Base-by-base conservation (phyloP, 139 green algal genomes). In the Chlorella sorokiniana region DNA sequence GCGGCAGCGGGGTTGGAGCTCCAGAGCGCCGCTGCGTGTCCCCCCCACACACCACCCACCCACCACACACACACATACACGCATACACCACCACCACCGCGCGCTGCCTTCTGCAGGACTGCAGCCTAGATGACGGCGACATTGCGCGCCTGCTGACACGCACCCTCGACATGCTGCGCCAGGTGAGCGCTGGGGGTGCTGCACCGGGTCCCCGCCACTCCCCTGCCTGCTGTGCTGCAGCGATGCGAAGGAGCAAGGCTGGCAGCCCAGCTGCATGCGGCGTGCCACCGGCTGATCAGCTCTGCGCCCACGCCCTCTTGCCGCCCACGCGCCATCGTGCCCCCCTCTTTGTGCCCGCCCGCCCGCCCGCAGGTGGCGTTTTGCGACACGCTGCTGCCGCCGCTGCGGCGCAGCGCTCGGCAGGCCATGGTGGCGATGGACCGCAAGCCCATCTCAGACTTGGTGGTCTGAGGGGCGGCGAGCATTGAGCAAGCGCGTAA, bases 121-220 rank as follows among this genome's bases (percentile, higher is more conserved):
- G 84, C 59, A 85, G 69, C 38, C 68, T 98, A 67, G 94, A 98
- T 69, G 94, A 96, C 54, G 94, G 94, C 1, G 94, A 98, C 84
- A 84, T 98, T 40, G 93, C 92, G 7, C 86, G 94, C 7, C 87
- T 98, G 70, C 87, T 98, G 44, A 91, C 87, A 10, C 87, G 94
- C 71, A 95, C 92, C 25, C 76, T 87, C 7, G 94, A 98, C 84
- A 54, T 97, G 76, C 84, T 97, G 65, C 89, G 91, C 38, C 94
- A 98, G 90, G 85, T 89, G 51, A n/a, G 67, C 35, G 59, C 29
- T 8, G 10, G 16, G 59, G 16, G 54, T 29, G 14, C 14, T 63
- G n/a, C n/a, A n/a, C n/a, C n/a, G n/a, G n/a, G n/a, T n/a, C n/a
- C n/a, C n/a, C n/a, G n/a, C n/a, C n/a, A n/a, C n/a, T n/a, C n/a